phyloP scores from a whole-genome alignment of 2,329 filamentous ascomycete genomes.

The Monosporascus sp. region DNA sequence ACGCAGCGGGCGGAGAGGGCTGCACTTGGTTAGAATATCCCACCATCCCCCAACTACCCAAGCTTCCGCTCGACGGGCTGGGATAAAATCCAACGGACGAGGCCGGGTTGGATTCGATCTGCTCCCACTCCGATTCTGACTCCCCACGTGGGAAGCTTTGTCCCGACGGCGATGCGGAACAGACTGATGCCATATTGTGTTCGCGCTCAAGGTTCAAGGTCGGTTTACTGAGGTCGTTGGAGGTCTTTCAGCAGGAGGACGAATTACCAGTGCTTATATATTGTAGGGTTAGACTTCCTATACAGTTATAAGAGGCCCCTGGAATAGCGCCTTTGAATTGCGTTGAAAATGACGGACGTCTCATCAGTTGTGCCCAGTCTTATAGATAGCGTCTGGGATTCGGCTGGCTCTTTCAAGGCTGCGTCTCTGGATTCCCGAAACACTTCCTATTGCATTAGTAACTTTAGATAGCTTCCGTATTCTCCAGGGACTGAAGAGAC shows the following conservation, averaged over 20 bases:
- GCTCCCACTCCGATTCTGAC: slow-evolving; percentile 28
- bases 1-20: slow-evolving; percentile 32
- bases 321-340: neutral
- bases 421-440: too few relatives aligned
- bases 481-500: too few relatives aligned
- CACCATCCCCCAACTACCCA: slow-evolving; percentile 46
- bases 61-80: slow-evolving; percentile 46
- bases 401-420: neutral
- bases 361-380: neutral
- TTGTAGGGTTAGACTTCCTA: too few relatives aligned
- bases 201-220: neutral
- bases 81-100: slow-evolving; percentile 37
- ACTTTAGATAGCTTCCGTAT: too few relatives aligned
- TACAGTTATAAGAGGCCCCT: too few relatives aligned
- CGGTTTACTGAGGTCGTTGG: too few relatives aligned
- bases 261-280: neutral
- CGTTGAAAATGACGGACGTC: neutral
- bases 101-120: slow-evolving; percentile 24
- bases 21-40: slow-evolving; percentile 30
- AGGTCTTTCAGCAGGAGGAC: too few relatives aligned
- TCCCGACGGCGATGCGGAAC: slow-evolving; percentile 25
- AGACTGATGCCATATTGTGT: slow-evolving; percentile 26
- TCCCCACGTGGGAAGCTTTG: slow-evolving; percentile 22
- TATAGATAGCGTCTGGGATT: neutral
- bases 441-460: too few relatives aligned